A percentile compares a stretch with the other conserved stretches of the same genome.
These are phyloP conservation scores for Babesia ovata DNA, from an alignment of 169 alveolate genomes.

Conservation along the genomic window DNA sequence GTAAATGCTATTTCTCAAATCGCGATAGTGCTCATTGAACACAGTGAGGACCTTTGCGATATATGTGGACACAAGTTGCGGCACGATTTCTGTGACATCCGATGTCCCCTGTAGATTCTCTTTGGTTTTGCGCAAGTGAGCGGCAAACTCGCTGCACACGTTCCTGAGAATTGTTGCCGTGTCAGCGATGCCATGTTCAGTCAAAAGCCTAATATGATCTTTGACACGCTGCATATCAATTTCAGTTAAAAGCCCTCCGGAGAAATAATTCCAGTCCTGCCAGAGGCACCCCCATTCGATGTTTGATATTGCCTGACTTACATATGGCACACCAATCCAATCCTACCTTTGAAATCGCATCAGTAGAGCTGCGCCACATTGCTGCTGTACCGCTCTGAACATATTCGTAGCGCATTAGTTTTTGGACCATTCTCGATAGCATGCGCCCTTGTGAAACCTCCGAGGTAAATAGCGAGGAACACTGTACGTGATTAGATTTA, in stretches of 20 bases:
- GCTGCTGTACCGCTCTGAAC: slow-evolving; percentile 23
- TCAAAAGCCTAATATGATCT: neutral
- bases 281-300: slow-evolving; percentile 59
- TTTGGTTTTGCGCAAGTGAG: neutral
- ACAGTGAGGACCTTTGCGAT: slow-evolving; percentile 6
- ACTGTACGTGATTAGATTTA: neutral
- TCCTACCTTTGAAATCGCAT: slow-evolving; percentile 43
- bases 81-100: slow-evolving; percentile 2
- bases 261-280: slow-evolving; percentile 58
- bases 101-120: neutral
- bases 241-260: slow-evolving; percentile 47
- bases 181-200: neutral
- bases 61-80: neutral
- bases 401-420: slow-evolving; percentile 36
- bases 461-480: slow-evolving; percentile 24
- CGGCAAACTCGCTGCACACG: slow-evolving; percentile 7
- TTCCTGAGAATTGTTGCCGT: neutral
- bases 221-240: slow-evolving; percentile 3
- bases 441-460: slow-evolving; percentile 30
- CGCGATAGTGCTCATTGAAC: neutral
- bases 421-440: slow-evolving; percentile 16
- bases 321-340: neutral
- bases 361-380: slow-evolving; percentile 28
- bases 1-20: slow-evolving; percentile 16
- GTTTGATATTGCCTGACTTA: slow-evolving; percentile 26